Base-by-base conservation (phyloP, 257 asterid species). In the Agastache rugosa region DNA sequence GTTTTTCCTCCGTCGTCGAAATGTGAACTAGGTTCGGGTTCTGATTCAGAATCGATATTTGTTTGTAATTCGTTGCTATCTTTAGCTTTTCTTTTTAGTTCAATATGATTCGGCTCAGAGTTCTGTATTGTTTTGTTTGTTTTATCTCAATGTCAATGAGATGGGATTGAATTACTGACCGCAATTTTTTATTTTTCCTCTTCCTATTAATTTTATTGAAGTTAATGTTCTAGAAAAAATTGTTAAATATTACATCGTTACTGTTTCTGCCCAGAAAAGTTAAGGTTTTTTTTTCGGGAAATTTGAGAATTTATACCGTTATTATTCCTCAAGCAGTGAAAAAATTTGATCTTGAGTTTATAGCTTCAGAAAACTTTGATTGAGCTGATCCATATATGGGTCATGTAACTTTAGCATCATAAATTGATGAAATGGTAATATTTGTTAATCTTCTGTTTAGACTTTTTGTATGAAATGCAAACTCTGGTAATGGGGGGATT, bases 21-120 rank as follows among this genome's bases (percentile, higher is more conserved):
- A 78, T 73, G 78, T 75, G 71, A 67, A 71, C 70, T 75, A 76
- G 81, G 84, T 85, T 79, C 47, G 17, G 71, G 53, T 83, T 63
- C 59, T 29, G 84, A 66, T 84, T 69, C 71, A 39, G 58, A 25
- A 73, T 31, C 62, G 8, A 44, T 63, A 29, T 69, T 67, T 47
- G 5, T 47, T 47, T 59, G 55, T 37, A 22, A 16, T 54, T 51
- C 51, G 4, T 50, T 48, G 48, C 15, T 34, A 41, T 63, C 17
- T 50, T 45, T 8, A 69, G 80, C 34, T 65, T 61, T 10, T 27
- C 41, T 41, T n/a, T 72, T 64, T 54, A 72, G 67, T 80, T 83
- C 63, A 55, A 75, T 71, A 60, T 65, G 59, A 72, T 80, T 67
- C 60, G 29, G 56, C 69, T 59, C 42, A 2, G 37, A 73, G 71